Percentiles rank a stretch among this genome's conserved stretches.
Conservation (phyloP, 2,329 filamentous ascomycete species). For the Stachybotrys echinatus region DNA sequence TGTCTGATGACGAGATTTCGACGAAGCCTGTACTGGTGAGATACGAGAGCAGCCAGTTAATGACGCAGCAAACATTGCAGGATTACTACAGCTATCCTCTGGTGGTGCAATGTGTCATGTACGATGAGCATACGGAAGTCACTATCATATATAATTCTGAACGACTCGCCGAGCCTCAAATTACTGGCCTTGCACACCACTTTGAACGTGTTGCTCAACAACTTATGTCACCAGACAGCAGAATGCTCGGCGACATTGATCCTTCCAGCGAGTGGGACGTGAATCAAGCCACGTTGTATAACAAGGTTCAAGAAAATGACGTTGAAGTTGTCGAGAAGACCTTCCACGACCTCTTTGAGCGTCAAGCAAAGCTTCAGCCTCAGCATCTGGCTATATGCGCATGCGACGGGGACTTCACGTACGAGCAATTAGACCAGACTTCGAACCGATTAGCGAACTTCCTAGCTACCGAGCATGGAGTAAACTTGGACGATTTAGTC, state of each 20-base stretch:
- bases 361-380: not conserved
- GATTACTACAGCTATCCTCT: constrained; percentile 1
- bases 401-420: constrained; percentile 21
- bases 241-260: not conserved
- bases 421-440: constrained; percentile 9
- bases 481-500: constrained; percentile 17
- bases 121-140: not conserved
- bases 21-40: not conserved
- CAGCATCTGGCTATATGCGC: constrained; percentile 11
- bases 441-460: not conserved
- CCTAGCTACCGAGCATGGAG: not conserved
- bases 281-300: not conserved
- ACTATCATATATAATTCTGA: not conserved
- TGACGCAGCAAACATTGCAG: not conserved
- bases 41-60: not conserved
- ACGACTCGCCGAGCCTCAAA: not conserved
- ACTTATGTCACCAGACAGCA: not conserved
- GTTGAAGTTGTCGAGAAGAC: not conserved
- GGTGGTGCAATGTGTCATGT: not conserved
- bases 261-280: not conserved
- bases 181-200: not conserved
- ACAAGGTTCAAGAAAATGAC: not conserved
- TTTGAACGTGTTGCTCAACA: not conserved
- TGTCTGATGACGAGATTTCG: not conserved
- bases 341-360: not conserved